Base-by-base conservation (phyloP, 2,329 filamentous ascomycete genomes). In the Colletotrichum viniferum region DNA sequence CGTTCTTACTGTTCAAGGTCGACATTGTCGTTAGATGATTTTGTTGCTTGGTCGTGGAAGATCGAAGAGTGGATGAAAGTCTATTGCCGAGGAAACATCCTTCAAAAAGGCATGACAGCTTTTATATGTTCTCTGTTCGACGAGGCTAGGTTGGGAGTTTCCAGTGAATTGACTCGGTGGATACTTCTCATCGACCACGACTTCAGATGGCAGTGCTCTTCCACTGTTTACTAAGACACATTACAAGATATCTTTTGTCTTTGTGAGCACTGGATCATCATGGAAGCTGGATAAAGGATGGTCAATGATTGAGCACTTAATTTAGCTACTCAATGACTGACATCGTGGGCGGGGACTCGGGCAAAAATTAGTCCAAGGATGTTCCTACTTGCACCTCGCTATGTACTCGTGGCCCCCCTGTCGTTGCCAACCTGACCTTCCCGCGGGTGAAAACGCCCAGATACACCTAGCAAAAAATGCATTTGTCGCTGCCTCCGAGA, bases 161-260 rank as follows among this genome's bases (percentile, higher is more conserved):
- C n/a, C 43, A 21, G 6, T 52, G 43, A 52, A 21, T 52, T 13
- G 5, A 21, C 43, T 10, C n/a, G 3, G 43, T 52, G 43, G 43
- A 21, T 16, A 6, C 58, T 52, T 72, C 18, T 67, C 26, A 34
- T 13, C 32, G 26, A 34, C 32, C 58, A n/a, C 21, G 58, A 8
- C 24, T 43, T 9, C 61, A 13, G 21, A 36, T 48, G 67, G 56
- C n/a, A 38, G 24, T 28, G 67, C 56, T 28, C 12, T 38, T 34
- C 16, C 24, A 32, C 12, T 43, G 24, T 63, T 73, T 70, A 70
- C 65, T 73, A 69, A 73, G 65, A 62, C 8, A 43, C 43, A 26
- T n/a, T 36, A 21, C 24, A 28, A 43, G 14, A 28, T 43, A 18
- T 16, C 9, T 18, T 18, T 30, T 6, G 26, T 16, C 26, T 14